Evolutionary conservation across 257 asterid species (phyloP).

Genomic region (Capsicum baccatum): DNA sequence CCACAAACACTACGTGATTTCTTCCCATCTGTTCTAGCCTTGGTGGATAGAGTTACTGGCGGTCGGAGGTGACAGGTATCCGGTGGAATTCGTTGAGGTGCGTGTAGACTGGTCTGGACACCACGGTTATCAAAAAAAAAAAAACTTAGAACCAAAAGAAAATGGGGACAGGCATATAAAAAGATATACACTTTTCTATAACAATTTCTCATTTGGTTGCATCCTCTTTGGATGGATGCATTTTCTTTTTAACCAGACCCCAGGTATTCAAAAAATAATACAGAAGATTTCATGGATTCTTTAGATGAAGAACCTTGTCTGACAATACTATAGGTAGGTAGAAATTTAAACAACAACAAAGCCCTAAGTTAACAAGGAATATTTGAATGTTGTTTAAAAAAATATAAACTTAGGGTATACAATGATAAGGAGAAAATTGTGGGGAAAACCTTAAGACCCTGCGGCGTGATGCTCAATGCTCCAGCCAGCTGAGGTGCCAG

Average conservation of each 20-base stretch:
- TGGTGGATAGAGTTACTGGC: too few species aligned
- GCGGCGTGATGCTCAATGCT: constrained; percentile 65
- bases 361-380: constrained; percentile 16
- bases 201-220: constrained; percentile 16
- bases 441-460: constrained; percentile 78
- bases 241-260: constrained; percentile 17
- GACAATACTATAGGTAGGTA: background rate
- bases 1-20: too few species aligned
- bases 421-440: constrained; percentile 28
- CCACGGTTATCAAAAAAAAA: background rate
- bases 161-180: background rate
- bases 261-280: background rate
- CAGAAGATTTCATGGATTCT: background rate
- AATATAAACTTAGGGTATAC: constrained; percentile 30
- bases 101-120: too few species aligned
- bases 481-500: constrained; percentile 99
- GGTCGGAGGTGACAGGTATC: too few species aligned
- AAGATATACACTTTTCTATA: background rate
- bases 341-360: background rate
- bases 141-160: background rate
- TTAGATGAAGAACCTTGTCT: constrained; percentile 1
- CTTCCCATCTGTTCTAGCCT: too few species aligned
- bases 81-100: too few species aligned
- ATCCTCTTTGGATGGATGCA: constrained; percentile 11
- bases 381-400: constrained; percentile 30